Conservation (phyloP, 2,329 filamentous ascomycete species). For the Fusarium sp. region DNA sequence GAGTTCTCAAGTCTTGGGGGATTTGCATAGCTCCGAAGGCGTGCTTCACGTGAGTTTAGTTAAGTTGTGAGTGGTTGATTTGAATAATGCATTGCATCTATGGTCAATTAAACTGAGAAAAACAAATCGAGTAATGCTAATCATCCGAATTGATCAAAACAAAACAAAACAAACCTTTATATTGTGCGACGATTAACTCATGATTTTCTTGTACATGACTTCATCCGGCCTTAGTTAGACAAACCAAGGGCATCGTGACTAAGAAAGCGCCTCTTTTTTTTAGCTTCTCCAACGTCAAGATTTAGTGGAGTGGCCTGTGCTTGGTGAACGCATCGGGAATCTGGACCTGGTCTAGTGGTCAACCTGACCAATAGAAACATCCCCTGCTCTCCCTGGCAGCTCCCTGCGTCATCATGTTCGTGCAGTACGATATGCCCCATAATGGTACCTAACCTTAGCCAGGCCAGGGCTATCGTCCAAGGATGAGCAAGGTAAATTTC, state of each 20-base stretch:
- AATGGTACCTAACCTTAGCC: not conserved
- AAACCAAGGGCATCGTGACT: slow-evolving; percentile 15
- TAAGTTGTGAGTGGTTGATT: slow-evolving; percentile 48
- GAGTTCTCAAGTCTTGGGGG: slow-evolving; percentile 63
- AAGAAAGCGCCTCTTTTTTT: slow-evolving; percentile 6
- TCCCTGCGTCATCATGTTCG: slow-evolving; percentile 35
- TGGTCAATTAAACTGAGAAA: not conserved
- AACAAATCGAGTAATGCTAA: not conserved
- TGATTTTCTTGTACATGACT: slow-evolving; percentile 24
- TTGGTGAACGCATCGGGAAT: slow-evolving; percentile 21
- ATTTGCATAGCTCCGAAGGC: slow-evolving; percentile 61
- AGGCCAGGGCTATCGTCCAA: slow-evolving; percentile 12
- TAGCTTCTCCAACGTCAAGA: slow-evolving; percentile 10
- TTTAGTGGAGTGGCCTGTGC: slow-evolving; percentile 27
- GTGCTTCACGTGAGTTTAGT: slow-evolving; percentile 68
- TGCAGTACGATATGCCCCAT: slow-evolving; percentile 1
- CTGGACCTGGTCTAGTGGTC: slow-evolving; percentile 21
- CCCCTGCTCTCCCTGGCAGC: not conserved
- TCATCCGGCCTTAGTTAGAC: slow-evolving; percentile 22
- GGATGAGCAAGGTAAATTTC: slow-evolving; percentile 22
- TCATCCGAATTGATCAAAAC: not conserved
- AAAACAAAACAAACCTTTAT: not conserved
- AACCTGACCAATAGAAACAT: slow-evolving; percentile 12
- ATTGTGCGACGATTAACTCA: not conserved
- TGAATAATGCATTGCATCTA: not conserved